Evolutionary conservation across 352 stramenopile species (phyloP), one percentile per base, ranked within the genome.

Genomic region (Phytophthora foliorum): DNA sequence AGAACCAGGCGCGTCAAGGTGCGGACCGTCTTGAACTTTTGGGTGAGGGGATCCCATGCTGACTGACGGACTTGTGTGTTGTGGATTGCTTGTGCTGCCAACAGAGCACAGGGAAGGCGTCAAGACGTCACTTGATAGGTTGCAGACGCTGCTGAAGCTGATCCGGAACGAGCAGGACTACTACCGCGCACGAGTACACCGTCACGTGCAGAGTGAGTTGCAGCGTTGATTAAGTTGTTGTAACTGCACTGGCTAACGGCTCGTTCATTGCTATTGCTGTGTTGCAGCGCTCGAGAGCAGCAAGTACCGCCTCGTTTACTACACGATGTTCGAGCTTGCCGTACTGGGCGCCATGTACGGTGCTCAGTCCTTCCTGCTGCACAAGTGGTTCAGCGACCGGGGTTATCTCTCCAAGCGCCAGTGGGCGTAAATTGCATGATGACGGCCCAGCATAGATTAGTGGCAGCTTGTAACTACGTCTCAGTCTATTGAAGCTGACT

Each of bases 301-400:
- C 74, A 87, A 90, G 48, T 88, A 72, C 29, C 86, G 86, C 13
- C 75, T 95, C 54, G 81, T 95, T 41, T 93, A 78, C 74, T 95
- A 91, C 78, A 95, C 86, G 39, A 74, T 84, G 22, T 66, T 94
- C 27, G 84, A 93, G 63, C 79, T 95, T 53, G 42, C 63, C 8
- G 77, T 87, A 38, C 75, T 95, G 38, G 88, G 70, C 14, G 71
- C 88, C 27, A 82, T 95, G 69, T 94, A 95, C 59, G 81, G 78
- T 11, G 78, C 60, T 3, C 88, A 95, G 70, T 90, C 82, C 44
- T 91, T 88, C 59, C 54, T 95, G 31, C 74, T 95, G 46, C 85
- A 93, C 80, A 93, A 94, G 74, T 95, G 86, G 82, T 95, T 95
- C 56, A 92, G 78, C 55, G 84, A 92, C 73, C 78, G 88, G 44